These are phyloP conservation scores for Violaceomyces palustris DNA, from an alignment of 1,284 basidiomycete species.

Conservation along the genomic window DNA sequence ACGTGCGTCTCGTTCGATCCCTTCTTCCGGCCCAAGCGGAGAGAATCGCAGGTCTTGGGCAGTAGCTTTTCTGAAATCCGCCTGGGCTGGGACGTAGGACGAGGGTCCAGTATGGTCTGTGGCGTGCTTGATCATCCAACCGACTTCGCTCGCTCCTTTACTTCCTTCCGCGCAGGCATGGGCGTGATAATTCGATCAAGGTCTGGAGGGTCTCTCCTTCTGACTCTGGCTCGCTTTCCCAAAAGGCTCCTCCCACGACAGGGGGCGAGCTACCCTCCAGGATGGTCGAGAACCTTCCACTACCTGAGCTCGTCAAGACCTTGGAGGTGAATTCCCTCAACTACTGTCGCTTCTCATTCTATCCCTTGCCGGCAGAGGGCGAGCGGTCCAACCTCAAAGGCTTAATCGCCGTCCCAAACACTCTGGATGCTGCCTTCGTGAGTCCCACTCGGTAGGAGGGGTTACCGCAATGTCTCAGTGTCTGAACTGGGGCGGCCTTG, in stretches of 20 bases:
- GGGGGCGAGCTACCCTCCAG: too few species aligned
- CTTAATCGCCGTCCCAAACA: constrained; percentile 73
- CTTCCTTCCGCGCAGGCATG: too few species aligned
- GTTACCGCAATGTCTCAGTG: background rate
- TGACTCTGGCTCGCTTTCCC: too few species aligned
- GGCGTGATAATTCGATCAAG: too few species aligned
- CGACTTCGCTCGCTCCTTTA: constrained; percentile 56
- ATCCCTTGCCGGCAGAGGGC: constrained; percentile 14
- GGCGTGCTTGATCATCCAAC: background rate
- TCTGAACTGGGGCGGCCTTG: too few species aligned
- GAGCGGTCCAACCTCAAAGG: constrained; percentile 52
- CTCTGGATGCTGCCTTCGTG: constrained; percentile 78
- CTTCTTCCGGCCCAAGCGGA: too few species aligned
- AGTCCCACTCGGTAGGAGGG: constrained; percentile 35
- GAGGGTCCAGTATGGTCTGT: background rate
- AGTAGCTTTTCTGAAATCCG: background rate
- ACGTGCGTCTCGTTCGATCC: too few species aligned
- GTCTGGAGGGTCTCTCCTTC: too few species aligned
- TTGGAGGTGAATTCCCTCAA: constrained; percentile 83
- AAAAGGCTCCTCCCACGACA: too few species aligned
- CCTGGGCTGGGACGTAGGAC: background rate
- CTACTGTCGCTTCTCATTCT: constrained; percentile 72
- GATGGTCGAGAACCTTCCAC: too few species aligned
- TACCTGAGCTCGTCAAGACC: constrained; percentile 62
- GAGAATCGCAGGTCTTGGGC: constrained; percentile 76